phyloP scores from a whole-genome alignment of 1,139 yeast species.

The Geotrichum macrosporum region DNA sequence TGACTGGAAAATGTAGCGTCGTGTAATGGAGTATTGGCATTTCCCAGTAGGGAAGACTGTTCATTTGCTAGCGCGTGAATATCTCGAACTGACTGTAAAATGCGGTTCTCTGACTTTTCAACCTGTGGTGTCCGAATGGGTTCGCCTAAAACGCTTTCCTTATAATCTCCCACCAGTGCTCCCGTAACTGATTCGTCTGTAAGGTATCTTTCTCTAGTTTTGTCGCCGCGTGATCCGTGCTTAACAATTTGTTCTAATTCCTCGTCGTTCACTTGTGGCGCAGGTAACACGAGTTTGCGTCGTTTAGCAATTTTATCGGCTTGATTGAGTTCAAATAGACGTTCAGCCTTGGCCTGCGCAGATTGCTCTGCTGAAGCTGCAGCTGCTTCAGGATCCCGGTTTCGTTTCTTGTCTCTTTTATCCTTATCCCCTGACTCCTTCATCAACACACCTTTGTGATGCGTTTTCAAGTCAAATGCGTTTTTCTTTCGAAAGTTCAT shows the following conservation, averaged over 20 bases:
- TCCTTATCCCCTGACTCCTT: conserved; percentile 35
- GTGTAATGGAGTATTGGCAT: conserved; percentile 30
- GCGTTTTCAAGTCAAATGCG: conserved; percentile 47
- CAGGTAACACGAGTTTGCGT: conserved; percentile 53
- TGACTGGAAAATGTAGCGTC: conserved; percentile 23
- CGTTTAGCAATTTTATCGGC: conserved; percentile 47
- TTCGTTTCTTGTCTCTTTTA: conserved; percentile 35
- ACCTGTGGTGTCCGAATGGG: conserved; percentile 23
- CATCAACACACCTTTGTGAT: conserved; percentile 48
- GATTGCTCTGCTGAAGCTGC: conserved; percentile 33
- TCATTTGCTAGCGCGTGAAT: conserved; percentile 30
- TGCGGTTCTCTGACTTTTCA: conserved; percentile 27
- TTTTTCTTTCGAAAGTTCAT: conserved; percentile 41
- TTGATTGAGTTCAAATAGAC: conserved; percentile 34
- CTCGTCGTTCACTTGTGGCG: conserved; percentile 43
- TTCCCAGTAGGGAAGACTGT: conserved; percentile 35
- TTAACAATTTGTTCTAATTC: conserved; percentile 38
- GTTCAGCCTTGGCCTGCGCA: conserved; percentile 41
- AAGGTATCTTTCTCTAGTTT: conserved; percentile 25
- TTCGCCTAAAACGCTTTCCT: conserved; percentile 15
- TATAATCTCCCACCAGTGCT: conserved; percentile 25
- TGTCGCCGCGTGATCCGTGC: conserved; percentile 30
- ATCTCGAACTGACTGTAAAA: conserved; percentile 33
- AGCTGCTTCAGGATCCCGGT: conserved; percentile 24
- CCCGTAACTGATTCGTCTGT: conserved; percentile 28